A percentile compares a stretch with the other conserved stretches of the same genome.
Conservation (phyloP, 2,329 filamentous ascomycete species). For the Sclerotinia minor region DNA sequence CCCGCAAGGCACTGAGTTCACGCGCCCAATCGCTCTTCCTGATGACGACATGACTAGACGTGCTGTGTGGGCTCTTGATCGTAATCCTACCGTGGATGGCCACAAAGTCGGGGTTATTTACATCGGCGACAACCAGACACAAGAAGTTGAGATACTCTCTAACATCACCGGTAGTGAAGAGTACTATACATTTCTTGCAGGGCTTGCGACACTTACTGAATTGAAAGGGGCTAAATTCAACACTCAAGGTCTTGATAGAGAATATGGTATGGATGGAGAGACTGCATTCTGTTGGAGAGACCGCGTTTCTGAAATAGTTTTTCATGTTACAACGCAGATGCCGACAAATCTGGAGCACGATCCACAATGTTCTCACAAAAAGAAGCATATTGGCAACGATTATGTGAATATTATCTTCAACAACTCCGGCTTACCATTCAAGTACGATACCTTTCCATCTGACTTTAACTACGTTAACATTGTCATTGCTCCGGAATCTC, state of each 20-base stretch:
- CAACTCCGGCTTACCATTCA: conserved; percentile 85
- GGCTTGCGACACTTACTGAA: conserved; percentile 77
- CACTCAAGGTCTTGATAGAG: conserved; percentile 83
- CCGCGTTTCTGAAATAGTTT: conserved; percentile 90
- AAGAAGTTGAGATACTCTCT: conserved; percentile 80
- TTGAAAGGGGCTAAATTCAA: conserved; percentile 86
- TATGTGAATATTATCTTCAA: conserved; percentile 99
- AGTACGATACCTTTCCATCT: conserved; percentile 88
- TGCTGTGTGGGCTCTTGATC: conserved; percentile 79
- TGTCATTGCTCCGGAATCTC: conserved; percentile 85
- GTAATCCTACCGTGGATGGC: conserved; percentile 85
- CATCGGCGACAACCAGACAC: conserved; percentile 80
- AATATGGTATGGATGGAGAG: conserved; percentile 76
- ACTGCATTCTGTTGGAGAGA: conserved; percentile 94
- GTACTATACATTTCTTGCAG: conserved; percentile 81
- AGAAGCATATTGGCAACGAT: conserved; percentile 94
- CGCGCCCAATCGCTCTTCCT: conserved; percentile 75
- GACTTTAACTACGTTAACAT: conserved; percentile 98
- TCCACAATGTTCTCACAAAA: conserved; percentile 77
- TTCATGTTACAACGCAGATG: conserved; percentile 97
- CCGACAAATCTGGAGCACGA: conserved; percentile 80
- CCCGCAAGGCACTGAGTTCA: conserved; percentile 56
- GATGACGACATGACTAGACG: conserved; percentile 55
- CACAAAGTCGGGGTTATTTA: conserved; percentile 96
- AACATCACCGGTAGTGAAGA: conserved; percentile 86